phyloP scores from a whole-genome alignment of 148 eudicot genomes.

The Pharnaceum exiguum region DNA sequence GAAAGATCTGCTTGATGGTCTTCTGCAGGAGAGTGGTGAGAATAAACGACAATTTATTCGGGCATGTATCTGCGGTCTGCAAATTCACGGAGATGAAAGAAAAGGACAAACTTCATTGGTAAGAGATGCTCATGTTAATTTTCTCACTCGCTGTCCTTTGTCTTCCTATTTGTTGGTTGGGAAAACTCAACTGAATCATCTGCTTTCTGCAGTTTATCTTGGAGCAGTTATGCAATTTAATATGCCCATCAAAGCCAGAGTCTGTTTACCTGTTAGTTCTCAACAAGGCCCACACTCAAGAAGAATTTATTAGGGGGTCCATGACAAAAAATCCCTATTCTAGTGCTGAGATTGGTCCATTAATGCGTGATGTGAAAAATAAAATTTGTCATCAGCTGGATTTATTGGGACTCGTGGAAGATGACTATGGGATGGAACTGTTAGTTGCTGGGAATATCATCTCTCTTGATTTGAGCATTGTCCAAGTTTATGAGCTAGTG shows the following conservation, averaged over 20 bases:
- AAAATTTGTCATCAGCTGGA: slow-evolving; percentile 96
- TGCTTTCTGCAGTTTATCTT: slow-evolving; percentile 73
- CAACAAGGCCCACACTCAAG: slow-evolving; percentile 97
- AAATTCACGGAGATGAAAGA: slow-evolving; percentile 80
- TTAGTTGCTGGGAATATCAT: slow-evolving; percentile 95
- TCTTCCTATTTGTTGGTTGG: neutral
- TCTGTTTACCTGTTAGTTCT: slow-evolving; percentile 80
- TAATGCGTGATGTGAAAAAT: slow-evolving; percentile 99
- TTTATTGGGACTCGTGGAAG: slow-evolving; percentile 86
- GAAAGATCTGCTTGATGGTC: slow-evolving; percentile 92
- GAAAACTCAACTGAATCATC: neutral
- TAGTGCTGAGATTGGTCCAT: slow-evolving; percentile 91
- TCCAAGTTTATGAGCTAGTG: slow-evolving; percentile 91
- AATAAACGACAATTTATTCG: slow-evolving; percentile 83
- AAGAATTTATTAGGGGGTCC: slow-evolving; percentile 98
- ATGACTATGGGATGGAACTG: slow-evolving; percentile 97
- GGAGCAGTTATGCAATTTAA: slow-evolving; percentile 98
- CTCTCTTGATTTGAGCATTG: slow-evolving; percentile 88
- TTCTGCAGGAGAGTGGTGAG: slow-evolving; percentile 88
- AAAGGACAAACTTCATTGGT: slow-evolving; percentile 90
- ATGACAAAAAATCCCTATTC: slow-evolving; percentile 99
- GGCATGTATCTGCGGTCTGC: slow-evolving; percentile 91
- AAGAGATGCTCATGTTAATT: slow-evolving; percentile 7
- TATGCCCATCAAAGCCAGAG: slow-evolving; percentile 94
- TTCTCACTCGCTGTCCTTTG: neutral